Percentiles rank a stretch among this genome's conserved stretches.
Conservation (phyloP, 257 asterid species). For the Solanum paucissectum region DNA sequence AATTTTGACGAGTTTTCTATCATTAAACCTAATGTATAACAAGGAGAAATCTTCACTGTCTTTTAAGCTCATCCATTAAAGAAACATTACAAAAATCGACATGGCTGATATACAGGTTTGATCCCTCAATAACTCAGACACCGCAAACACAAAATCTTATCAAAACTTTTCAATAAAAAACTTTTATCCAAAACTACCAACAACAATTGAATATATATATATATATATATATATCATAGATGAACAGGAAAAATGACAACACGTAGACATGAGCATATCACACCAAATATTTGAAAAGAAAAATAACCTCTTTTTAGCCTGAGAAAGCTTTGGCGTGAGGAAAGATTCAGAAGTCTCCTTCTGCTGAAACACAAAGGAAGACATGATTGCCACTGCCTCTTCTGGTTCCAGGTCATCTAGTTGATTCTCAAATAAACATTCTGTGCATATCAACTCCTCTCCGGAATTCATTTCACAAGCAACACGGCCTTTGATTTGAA, state of each 20-base stretch:
- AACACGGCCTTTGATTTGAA: conserved; percentile 97
- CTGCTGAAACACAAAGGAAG: conserved; percentile 98
- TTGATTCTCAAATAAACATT: conserved; percentile 95
- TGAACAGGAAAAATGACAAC: neutral
- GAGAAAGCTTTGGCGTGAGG: conserved; percentile 76
- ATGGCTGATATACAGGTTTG: neutral
- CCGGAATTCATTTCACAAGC: conserved; percentile 99
- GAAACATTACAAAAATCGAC: neutral
- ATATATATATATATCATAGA: neutral
- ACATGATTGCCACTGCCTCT: conserved; percentile 98
- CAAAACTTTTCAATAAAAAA: neutral
- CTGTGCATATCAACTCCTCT: conserved; percentile 94
- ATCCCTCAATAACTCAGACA: neutral
- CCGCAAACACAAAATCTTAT: neutral
- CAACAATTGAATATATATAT: neutral
- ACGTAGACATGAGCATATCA: neutral
- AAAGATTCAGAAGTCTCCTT: conserved; percentile 76
- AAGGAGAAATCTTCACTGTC: neutral
- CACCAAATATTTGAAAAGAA: neutral
- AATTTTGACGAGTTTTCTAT: neutral
- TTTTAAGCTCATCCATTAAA: neutral
- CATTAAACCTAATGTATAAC: neutral
- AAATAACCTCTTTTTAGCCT: conserved; percentile 59
- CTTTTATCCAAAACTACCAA: neutral
- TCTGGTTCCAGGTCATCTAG: conserved; percentile 92